Base-by-base conservation (phyloP, 176 grass and related monocot species). In the Juncus effusus region DNA sequence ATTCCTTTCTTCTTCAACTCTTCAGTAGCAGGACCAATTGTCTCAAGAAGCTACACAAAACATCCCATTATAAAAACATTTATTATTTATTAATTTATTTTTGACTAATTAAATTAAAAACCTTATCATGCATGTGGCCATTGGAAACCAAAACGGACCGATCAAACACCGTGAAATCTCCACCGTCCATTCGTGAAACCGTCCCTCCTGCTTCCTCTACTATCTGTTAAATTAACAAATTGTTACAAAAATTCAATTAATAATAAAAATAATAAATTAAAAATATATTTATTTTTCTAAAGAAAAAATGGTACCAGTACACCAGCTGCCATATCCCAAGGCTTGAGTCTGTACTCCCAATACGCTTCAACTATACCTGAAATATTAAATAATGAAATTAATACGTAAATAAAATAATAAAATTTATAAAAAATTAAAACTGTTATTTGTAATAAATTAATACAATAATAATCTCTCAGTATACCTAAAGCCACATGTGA, bases 321-420 rank as follows among this genome's bases (percentile, higher is more conserved):
- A 2, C 93, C 93, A 77, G 88, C 93, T 76, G 93, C 88, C 93
- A 97, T 89, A 65, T 97, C 93, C 93, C 93, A 92, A 5, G 93
- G 93, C 56, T 97, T 97, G 44, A 97, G 87, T 42, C 88, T 77
- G 72, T 97, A 97, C 65, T 97, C 93, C 93, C 93, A 97, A 66
- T 86, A 97, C 38, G 71, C 66, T 81, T 97, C 93, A n/a, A 79
- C 77, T 68, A 97, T 91, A 6, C 19, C 19, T 28, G 19, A 28
- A 28, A 28, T 28, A 28, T 28, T 28, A 28, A 28, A 28, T 28
- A 28, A 28, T 28, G 19, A 28, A 28, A 28, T 28, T 28, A 28
- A 28, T 28, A 28, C 19, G 19, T 28, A 28, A 28, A 28, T 28
- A 28, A 28, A 28, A 28, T 28, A 28, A 28, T 28, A 28, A 28